A percentile compares a stretch with the other conserved stretches of the same genome.
phyloP scores from a whole-genome alignment of 1,284 basidiomycete species.

The Tremellales sp. region DNA sequence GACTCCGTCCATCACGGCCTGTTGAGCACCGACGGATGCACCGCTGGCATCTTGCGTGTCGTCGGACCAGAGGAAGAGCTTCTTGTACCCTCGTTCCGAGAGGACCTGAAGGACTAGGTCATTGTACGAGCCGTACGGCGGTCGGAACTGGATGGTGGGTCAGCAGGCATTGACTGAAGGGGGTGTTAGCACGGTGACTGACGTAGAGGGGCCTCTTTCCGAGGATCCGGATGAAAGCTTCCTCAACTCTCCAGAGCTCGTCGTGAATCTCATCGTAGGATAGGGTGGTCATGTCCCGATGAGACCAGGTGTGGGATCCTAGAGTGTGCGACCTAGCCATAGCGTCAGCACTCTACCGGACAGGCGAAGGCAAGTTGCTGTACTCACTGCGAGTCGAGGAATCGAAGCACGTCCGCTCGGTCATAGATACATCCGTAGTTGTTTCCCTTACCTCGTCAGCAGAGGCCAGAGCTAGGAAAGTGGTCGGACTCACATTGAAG shows the following conservation, averaged over 20 bases:
- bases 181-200: slow-evolving; percentile 20
- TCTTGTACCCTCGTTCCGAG: slow-evolving; percentile 48
- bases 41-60: slow-evolving; percentile 41
- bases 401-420: slow-evolving; percentile 34
- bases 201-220: slow-evolving; percentile 54
- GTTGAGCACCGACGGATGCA: slow-evolving; percentile 22
- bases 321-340: slow-evolving; percentile 53
- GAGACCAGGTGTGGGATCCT: slow-evolving; percentile 58
- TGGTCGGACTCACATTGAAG: slow-evolving; percentile 49
- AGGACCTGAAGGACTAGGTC: slow-evolving; percentile 53
- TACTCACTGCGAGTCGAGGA: slow-evolving; percentile 24
- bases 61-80: slow-evolving; percentile 45
- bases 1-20: slow-evolving; percentile 27
- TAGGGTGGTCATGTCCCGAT: slow-evolving; percentile 52
- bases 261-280: slow-evolving; percentile 45
- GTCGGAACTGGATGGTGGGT: slow-evolving; percentile 27
- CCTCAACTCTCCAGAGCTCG: slow-evolving; percentile 52
- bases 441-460: slow-evolving; percentile 16
- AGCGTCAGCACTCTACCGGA: slow-evolving; percentile 11
- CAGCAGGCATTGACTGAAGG: background rate
- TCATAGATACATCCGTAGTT: slow-evolving; percentile 57
- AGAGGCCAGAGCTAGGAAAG: background rate
- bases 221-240: slow-evolving; percentile 54
- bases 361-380: slow-evolving; percentile 26
- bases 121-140: slow-evolving; percentile 55